A percentile compares a stretch with the other conserved stretches of the same genome.
phyloP scores from a whole-genome alignment of 306 rosid species.

The Prunus salicina region DNA sequence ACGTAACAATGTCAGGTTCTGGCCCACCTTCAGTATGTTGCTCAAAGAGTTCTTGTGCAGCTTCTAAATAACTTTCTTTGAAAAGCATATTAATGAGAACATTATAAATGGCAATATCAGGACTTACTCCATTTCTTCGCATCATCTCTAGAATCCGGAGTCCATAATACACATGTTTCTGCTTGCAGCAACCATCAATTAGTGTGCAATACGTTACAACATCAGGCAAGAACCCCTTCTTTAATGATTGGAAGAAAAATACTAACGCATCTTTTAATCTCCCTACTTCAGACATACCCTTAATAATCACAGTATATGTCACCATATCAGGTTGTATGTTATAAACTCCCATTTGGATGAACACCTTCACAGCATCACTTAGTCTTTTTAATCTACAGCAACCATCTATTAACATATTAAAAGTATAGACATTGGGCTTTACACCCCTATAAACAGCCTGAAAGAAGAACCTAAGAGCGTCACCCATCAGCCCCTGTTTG shows the following conservation, averaged over 20 bases:
- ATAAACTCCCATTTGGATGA: conserved; percentile 16
- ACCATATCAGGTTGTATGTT: conserved; percentile 24
- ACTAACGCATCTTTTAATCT: conserved; percentile 20
- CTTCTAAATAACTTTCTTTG: conserved; percentile 15
- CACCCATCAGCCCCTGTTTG: conserved; percentile 21
- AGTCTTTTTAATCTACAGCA: conserved; percentile 26
- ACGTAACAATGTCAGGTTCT: conserved; percentile 28
- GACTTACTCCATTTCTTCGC: conserved; percentile 19
- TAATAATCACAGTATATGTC: conserved; percentile 25
- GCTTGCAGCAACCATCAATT: conserved; percentile 28
- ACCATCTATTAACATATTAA: conserved; percentile 31
- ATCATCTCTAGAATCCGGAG: conserved; percentile 17
- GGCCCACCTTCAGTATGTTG: conserved; percentile 16
- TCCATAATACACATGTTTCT: background rate
- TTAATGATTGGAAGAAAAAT: conserved; percentile 31
- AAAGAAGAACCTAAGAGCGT: conserved; percentile 29
- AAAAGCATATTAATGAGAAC: conserved; percentile 17
- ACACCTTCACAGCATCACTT: conserved; percentile 24
- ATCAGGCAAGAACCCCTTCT: conserved; percentile 22
- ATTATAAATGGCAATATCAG: conserved; percentile 30
- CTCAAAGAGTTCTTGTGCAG: conserved; percentile 14
- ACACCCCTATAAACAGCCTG: conserved; percentile 22
- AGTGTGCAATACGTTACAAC: conserved; percentile 23
- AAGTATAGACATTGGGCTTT: conserved; percentile 23
- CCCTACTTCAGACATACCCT: conserved; percentile 23